Percentiles rank a stretch among this genome's conserved stretches.
These are phyloP conservation scores for Saccharomyces jurei DNA, from an alignment of 805 yeast species.

Conservation along the genomic window DNA sequence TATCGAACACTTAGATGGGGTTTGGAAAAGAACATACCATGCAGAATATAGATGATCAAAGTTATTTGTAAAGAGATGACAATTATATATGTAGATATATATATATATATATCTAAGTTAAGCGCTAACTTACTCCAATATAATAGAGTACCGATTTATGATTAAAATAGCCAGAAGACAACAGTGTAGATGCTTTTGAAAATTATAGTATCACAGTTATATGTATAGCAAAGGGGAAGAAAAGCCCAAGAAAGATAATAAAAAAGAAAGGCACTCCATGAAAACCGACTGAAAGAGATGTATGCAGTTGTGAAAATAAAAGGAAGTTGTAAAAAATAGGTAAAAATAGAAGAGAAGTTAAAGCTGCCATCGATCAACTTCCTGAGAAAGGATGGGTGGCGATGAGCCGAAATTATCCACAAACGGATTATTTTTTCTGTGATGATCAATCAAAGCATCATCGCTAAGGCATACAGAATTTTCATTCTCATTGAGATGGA, in stretches of 20 bases:
- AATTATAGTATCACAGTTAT: not conserved
- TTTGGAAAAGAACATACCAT: not conserved
- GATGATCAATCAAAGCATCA: not conserved
- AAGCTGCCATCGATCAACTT: not conserved
- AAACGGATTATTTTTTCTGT: not conserved
- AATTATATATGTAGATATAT: not conserved
- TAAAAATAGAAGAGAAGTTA: not conserved
- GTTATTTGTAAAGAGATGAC: not conserved
- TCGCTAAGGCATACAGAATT: not conserved
- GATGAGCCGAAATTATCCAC: conserved; percentile 1
- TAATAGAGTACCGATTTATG: not conserved
- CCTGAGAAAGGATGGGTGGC: conserved; percentile 9
- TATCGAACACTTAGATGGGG: not conserved
- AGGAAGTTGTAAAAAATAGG: not conserved
- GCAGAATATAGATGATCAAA: not conserved
- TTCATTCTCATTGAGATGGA: not conserved
- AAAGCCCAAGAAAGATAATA: not conserved
- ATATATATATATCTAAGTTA: not conserved
- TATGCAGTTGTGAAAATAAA: not conserved
- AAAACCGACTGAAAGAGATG: not conserved
- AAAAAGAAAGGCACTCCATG: not conserved
- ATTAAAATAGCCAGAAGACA: not conserved
- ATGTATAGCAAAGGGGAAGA: not conserved
- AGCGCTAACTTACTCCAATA: not conserved
- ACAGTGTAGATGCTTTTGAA: not conserved